These are phyloP conservation scores for Helotiales sp. DNA, from an alignment of 2,329 filamentous ascomycete species.

Conservation along the genomic window DNA sequence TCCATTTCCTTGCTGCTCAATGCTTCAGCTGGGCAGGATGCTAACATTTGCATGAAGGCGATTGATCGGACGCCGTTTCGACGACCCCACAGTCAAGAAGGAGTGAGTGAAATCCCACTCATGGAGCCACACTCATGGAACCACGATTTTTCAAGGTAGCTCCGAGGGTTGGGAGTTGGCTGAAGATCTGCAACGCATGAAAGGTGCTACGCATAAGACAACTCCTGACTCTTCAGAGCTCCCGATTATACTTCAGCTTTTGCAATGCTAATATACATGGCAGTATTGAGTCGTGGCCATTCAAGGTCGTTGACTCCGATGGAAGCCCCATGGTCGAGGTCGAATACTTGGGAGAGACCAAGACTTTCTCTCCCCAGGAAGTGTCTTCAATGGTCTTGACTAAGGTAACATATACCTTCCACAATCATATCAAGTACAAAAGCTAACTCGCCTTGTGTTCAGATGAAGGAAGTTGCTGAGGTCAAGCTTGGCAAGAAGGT, in stretches of 20 bases:
- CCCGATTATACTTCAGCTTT: too few species aligned
- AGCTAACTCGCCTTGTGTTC: conserved; percentile 20
- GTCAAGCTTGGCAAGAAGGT: conserved; percentile 98
- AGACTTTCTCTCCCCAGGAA: conserved; percentile 97
- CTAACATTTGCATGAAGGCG: conserved; percentile 58
- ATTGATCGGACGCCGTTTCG: conserved; percentile 93
- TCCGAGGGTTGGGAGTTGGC: too few species aligned
- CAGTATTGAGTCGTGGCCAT: conserved; percentile 97
- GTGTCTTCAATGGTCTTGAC: conserved; percentile 98
- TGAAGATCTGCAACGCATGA: too few species aligned
- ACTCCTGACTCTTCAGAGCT: too few species aligned
- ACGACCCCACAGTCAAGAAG: conserved; percentile 97
- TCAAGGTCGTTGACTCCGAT: conserved; percentile 92
- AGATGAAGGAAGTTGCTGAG: conserved; percentile 99
- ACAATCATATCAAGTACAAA: neutral
- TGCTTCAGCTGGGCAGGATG: neutral
- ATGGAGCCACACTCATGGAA: too few species aligned
- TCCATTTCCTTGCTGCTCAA: conserved; percentile 23
- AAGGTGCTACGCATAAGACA: neutral
- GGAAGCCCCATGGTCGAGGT: conserved; percentile 92
- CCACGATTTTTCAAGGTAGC: too few species aligned
- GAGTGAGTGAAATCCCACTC: too few species aligned
- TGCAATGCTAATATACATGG: too few species aligned
- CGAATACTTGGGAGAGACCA: conserved; percentile 90
- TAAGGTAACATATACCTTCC: conserved; percentile 69